Base-by-base conservation (phyloP, 2,329 filamentous ascomycete genomes). In the Arthrobotrys megalospora region DNA sequence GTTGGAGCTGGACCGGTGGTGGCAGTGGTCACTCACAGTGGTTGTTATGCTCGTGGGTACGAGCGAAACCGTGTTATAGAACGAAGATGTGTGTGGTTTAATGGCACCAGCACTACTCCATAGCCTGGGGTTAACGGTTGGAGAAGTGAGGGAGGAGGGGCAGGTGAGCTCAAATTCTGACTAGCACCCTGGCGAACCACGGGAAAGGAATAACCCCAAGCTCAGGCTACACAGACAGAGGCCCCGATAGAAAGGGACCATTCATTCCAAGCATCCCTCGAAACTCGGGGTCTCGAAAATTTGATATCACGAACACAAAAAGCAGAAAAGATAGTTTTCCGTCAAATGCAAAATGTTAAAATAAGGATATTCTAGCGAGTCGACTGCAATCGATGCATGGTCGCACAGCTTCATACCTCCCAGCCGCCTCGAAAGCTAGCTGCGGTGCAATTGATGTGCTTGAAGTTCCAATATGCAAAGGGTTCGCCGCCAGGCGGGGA, bases 141-240 rank as follows among this genome's bases (percentile, higher is more conserved):
- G 50, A 45, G 36, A 64, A 41, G 50, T 52, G 63, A 24, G 43
- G 63, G 19, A n/a, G 47, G 45, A 38, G 34, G 45, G 58, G 65
- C 65, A 70, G 66, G 65, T 77, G 66, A 70, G 66, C 73, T 60
- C 60, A 45, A 77, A 65, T 36, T 45, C 34, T 34, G 66, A 32
- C 72, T 58, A 77, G 60, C 65, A 65, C 65, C 73, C 66, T 47
- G 66, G 60, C 60, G 73, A 77, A 70, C 75, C 72, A 75, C 79
- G 60, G 80, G 63, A 81, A 80, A 76, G 79, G 72, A 78, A 80
- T 79, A 68, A 75, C 78, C 75, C 79, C 55, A 47, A 64, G 53
- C 50, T 47, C 50, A 71, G 80, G 70, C 70, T 73, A 80, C 67
- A 45, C 50, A 77, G 75, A 79, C 55, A 79, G 53, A 66, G 69